Base-by-base conservation (phyloP, 352 stramenopile species). In the Phytophthora agathidicida region DNA sequence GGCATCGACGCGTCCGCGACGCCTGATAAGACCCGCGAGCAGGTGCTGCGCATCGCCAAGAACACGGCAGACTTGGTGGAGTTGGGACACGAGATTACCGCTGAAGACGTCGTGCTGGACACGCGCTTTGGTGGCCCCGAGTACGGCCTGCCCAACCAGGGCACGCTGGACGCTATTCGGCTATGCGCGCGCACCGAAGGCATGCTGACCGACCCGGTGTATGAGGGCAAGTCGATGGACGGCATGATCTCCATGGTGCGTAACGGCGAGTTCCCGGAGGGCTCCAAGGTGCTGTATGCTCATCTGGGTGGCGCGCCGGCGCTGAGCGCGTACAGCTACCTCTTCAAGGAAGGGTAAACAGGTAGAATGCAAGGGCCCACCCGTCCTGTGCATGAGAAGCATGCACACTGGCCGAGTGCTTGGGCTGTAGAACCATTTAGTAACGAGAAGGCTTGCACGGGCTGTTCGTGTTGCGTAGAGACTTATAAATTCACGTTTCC, bases 161-260 rank as follows among this genome's bases (percentile, higher is more conserved):
- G 60, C 5, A 74, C 65, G 16, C 54, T 74, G 24, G 60, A 74
- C n/a, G 60, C 65, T 8, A 74, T 74, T 32, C 65, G 65, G 5
- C 38, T 74, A 19, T 74, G 65, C 19, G 65, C 65, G 32, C 65
- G 65, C 7, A 74, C 65, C 2, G 65, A 74, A 23, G 65, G 65
- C 5, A 74, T 74, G 43, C 28, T 74, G n/a, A 74, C 65, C 1
- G 65, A 74, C 41, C 65, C 65, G 4, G 65, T 74, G 53, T 74
- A 74, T 31, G 65, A 74, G n/a, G 65, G 65, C 23, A 74, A 74
- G 39, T 74, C 65, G 3, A 74, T 74, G 65, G 65, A 74, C 17
- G 65, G 65, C 13, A 74, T 74, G 65, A 62, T 74, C 35, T 64
- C 53, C 0, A 74, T 74, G 65, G 65, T 71, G 33, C 65, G 65